Evolutionary conservation across 352 stramenopile species (phyloP).

Genomic region (Phytopythium litorale): DNA sequence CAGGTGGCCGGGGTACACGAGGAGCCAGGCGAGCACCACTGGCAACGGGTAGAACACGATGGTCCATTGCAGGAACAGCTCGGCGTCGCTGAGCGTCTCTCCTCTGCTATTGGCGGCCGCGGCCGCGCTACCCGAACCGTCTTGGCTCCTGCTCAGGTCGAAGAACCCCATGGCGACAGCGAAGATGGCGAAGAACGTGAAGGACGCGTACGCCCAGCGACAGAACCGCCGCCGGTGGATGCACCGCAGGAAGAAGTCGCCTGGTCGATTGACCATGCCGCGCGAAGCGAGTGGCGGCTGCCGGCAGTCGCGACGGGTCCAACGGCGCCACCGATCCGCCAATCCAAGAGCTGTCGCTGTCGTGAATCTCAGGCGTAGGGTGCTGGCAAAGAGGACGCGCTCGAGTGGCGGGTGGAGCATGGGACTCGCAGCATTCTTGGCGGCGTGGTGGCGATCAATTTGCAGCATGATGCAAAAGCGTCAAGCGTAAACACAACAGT

Average conservation of each 20-base stretch:
- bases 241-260: not conserved
- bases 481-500: too few relatives aligned
- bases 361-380: too few relatives aligned
- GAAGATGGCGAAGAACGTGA: not conserved
- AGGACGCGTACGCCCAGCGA: not conserved
- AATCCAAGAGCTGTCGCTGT: too few relatives aligned
- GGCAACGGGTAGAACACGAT: not conserved
- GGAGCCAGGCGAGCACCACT: not conserved
- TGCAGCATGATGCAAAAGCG: too few relatives aligned
- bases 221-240: not conserved
- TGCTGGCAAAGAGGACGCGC: too few relatives aligned
- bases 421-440: too few relatives aligned
- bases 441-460: too few relatives aligned
- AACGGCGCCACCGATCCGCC: too few relatives aligned
- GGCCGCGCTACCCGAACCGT: not conserved
- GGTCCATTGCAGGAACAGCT: not conserved
- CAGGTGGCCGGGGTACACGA: not conserved
- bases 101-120: not conserved
- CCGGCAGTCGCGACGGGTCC: not conserved
- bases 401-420: too few relatives aligned
- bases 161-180: not conserved
- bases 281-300: not conserved
- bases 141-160: not conserved
- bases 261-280: not conserved
- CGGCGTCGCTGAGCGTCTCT: not conserved